Base-by-base conservation (phyloP, 306 rosid species). In the Inga leiocalycina region DNA sequence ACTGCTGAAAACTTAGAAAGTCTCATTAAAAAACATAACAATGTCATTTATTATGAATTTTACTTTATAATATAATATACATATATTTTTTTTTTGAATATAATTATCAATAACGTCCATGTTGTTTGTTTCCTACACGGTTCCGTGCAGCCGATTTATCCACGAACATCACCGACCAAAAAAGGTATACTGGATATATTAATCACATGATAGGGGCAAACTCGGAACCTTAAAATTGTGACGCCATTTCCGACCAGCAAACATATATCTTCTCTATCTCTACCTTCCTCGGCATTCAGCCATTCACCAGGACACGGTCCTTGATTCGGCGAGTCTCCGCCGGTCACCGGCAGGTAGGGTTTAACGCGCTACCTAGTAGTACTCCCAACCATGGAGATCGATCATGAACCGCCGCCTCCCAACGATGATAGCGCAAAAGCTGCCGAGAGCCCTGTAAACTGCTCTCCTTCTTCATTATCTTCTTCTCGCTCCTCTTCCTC, bases 311-410 rank as follows among this genome's bases (percentile, higher is more conserved):
- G 82, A 77, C 82, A 80, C 84, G 81, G 69, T 75, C 81, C 81
- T 81, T 77, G 79, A 81, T 84, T 75, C 86, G 62, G 87, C 74
- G 68, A 70, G 81, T 78, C 77, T 32, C 82, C 84, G 80, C 88
- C 83, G 87, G 82, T 82, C 79, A 30, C 79, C 72, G 85, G 86
- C 71, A 72, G 89, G 78, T 65, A 83, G 79, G 84, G 82, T 83
- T 24, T 35, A 32, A 49, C 41, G 64, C 77, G 78, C 44, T 15
- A 49, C 24, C 16, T 27, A 16, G 17, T 37, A 10, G 19, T 64
- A 51, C 61, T 76, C 62, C 19, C 54, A 7, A 16, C 37, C 74
- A 96, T 93, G 99, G 97, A 92, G 95, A 93, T 96, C 91, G 89
- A 93, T 39, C 90, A 90, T 86, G 94, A 86, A 87, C 84, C 84